Conservation (phyloP, 2,329 filamentous ascomycete genomes). For the Aurifilum marmelostoma region DNA sequence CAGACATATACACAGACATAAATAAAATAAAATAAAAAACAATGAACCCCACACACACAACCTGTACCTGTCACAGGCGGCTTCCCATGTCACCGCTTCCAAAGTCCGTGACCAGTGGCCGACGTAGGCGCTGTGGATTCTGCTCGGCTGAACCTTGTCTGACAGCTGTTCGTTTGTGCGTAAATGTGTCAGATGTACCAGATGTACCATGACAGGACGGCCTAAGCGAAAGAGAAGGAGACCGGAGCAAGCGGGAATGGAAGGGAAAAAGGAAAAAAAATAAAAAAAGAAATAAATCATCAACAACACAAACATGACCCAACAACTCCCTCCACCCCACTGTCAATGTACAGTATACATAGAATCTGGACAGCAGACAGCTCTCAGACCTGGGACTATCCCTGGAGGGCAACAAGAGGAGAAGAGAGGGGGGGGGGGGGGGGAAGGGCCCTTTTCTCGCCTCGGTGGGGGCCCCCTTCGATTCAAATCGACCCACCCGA, state of each 20-base stretch:
- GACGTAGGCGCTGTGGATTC: constrained; percentile 5
- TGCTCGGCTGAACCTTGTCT: constrained; percentile 17
- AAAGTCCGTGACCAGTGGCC: constrained; percentile 15
- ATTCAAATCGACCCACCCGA: constrained; percentile 14
- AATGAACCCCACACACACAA: neutral
- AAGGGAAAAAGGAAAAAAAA: no score
- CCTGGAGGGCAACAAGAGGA: neutral
- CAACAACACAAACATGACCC: no score
- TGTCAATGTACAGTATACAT: constrained; percentile 6
- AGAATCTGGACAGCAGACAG: neutral
- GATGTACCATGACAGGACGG: neutral
- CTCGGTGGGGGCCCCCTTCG: neutral
- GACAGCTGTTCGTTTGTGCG: constrained; percentile 28
- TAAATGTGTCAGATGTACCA: neutral
- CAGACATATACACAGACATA: no score
- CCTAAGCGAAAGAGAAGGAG: neutral
- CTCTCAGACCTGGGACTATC: neutral
- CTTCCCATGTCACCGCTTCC: constrained; percentile 27
- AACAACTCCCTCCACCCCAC: neutral
- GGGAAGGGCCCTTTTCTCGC: neutral
- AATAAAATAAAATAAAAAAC: no score
- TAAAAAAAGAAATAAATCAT: no score
- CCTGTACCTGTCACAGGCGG: constrained; percentile 25
- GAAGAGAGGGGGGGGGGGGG: no score
- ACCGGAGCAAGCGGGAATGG: no score